Evolutionary conservation across 768 basidiomycete species (phyloP), one percentile per base, ranked within the genome.

Genomic region (Mycena alexandri): DNA sequence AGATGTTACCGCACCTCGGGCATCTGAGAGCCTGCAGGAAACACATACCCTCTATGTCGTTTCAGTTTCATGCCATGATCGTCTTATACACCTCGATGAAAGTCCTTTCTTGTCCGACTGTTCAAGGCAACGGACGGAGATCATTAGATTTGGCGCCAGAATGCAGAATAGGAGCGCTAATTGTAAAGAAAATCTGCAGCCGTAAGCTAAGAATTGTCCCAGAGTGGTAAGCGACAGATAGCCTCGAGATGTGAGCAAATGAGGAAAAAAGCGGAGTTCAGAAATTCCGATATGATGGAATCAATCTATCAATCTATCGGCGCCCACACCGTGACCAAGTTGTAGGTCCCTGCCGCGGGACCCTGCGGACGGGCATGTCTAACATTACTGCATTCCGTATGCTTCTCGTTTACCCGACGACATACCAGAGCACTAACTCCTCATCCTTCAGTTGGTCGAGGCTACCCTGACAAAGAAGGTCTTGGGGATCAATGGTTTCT

Each of bases 1-100:
- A 58, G 5, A 3, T 3, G 0, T 5, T 5, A 8, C 1, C 17
- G 50, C 63, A 65, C 11, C 1, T 4, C 21, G 13, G 13, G 24
- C 63, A 65, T 16, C 6, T 34, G 19, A 11, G 43, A 2, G 4
- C 19, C 14, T 65, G 63, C 2, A 65, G 24, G 55, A 53, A 16
- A 14, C 63, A 65, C 63, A 65, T 65, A 13, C 53, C 36, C 24
- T 38, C 6, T 19, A 51, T 44, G 21, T 11, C 11, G 0, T 1
- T 2, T 12, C n/a, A 61, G 13, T 14, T 17, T 3, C 48, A 29
- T 34, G 21, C 21, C 10, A 14, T 16, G 2, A 52, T 1, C 21
- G 24, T 51, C 42, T 58, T 65, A 65, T 65, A 53, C 50, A 38
- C 17, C 29, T 22, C 10, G 1, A 2, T 16, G n/a, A 57, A 41